A percentile compares a stretch with the other conserved stretches of the same genome.
phyloP scores from a whole-genome alignment of 495 filamentous ascomycete genomes.

The Penicillium antarcticum region DNA sequence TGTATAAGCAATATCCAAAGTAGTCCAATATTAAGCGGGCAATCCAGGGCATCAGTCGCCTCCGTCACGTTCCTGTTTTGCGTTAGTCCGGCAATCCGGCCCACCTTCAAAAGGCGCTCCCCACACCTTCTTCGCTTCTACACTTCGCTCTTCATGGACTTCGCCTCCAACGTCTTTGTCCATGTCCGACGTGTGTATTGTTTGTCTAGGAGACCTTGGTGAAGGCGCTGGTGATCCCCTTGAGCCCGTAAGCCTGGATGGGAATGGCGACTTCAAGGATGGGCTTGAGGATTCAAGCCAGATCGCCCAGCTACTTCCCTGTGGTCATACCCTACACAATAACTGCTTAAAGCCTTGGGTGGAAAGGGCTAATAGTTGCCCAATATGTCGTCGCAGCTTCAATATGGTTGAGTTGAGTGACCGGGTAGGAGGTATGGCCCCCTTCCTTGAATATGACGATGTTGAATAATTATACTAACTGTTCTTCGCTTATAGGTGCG shows the following conservation, averaged over 20 bases:
- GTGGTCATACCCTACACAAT: conserved; percentile 87
- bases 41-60: conserved; percentile 25
- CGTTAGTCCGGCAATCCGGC: conserved; percentile 40
- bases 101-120: conserved; percentile 48
- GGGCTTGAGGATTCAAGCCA: conserved; percentile 42
- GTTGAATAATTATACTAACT: conserved; percentile 3
- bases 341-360: conserved; percentile 90
- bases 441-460: conserved; percentile 2
- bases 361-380: conserved; percentile 94
- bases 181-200: conserved; percentile 94
- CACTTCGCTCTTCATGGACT: conserved; percentile 42
- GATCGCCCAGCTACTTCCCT: conserved; percentile 66
- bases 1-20: background rate
- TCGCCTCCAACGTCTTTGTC: conserved; percentile 39
- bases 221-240: conserved; percentile 51
- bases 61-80: conserved; percentile 46
- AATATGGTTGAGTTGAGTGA: conserved; percentile 82
- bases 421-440: conserved; percentile 67
- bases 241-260: conserved; percentile 45
- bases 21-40: background rate
- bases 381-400: conserved; percentile 89
- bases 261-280: conserved; percentile 29
- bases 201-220: conserved; percentile 90
- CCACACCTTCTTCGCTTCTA: conserved; percentile 31
- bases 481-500: conserved; percentile 50